Percentiles rank a stretch among this genome's conserved stretches.
These are phyloP conservation scores for Podospora bellae-mahoneyi DNA, from an alignment of 495 filamentous ascomycete genomes.

Conservation along the genomic window DNA sequence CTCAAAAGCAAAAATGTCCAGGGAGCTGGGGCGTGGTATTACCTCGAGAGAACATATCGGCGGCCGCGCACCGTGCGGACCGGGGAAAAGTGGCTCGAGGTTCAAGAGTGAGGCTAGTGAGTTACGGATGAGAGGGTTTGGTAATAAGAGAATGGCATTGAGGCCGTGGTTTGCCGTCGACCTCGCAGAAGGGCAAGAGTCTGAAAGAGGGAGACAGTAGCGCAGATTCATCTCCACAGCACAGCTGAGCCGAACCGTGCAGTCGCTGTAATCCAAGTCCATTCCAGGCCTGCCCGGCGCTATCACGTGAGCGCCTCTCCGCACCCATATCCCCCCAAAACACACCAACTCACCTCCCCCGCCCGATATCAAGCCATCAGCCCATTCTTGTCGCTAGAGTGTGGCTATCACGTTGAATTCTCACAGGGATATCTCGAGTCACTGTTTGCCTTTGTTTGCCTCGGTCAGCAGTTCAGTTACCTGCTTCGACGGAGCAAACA, in stretches of 20 bases:
- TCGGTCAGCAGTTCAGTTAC: not conserved
- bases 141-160: not conserved
- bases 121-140: not conserved
- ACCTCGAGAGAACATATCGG: constrained; percentile 23
- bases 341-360: not conserved
- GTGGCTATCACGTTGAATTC: not conserved
- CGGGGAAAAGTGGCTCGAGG: not conserved
- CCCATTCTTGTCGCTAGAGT: not conserved
- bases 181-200: not conserved
- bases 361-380: not conserved
- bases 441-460: not conserved
- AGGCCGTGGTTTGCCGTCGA: not conserved
- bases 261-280: constrained; percentile 14
- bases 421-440: not conserved
- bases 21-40: constrained; percentile 8
- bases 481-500: not conserved
- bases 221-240: constrained; percentile 21
- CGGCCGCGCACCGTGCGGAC: not conserved
- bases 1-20: not conserved
- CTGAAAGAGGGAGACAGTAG: constrained; percentile 7
- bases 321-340: not conserved
- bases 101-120: not conserved
- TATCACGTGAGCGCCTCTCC: constrained; percentile 19
- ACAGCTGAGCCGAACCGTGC: constrained; percentile 12
- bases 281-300: constrained; percentile 16